Conservation (phyloP, 2,329 filamentous ascomycete genomes). For the Penicillium sp. region DNA sequence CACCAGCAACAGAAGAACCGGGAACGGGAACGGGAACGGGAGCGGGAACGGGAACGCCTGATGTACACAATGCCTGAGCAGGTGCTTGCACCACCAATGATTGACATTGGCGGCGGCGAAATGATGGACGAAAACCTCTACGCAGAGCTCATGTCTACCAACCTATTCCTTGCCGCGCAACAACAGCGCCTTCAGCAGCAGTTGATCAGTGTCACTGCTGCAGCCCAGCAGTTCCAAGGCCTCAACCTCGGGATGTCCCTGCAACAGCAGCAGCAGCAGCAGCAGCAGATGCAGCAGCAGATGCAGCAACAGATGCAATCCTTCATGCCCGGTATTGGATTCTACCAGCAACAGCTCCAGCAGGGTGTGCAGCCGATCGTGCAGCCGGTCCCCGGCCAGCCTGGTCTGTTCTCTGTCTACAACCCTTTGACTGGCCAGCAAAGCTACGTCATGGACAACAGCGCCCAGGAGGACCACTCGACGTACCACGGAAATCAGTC, state of each 20-base stretch:
- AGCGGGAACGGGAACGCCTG: slow-evolving; percentile 51
- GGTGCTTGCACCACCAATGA: slow-evolving; percentile 67
- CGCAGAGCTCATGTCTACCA: slow-evolving; percentile 85
- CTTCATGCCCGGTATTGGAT: slow-evolving; percentile 55
- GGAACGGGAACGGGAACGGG: slow-evolving; percentile 1
- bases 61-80: slow-evolving; percentile 78
- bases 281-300: not conserved
- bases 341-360: slow-evolving; percentile 67
- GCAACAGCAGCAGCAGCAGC: slow-evolving; percentile 42
- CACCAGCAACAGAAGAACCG: not conserved
- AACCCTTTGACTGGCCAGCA: slow-evolving; percentile 85
- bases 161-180: slow-evolving; percentile 88
- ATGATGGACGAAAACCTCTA: slow-evolving; percentile 85
- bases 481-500: slow-evolving; percentile 47
- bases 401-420: slow-evolving; percentile 78
- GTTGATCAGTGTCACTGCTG: slow-evolving; percentile 77
- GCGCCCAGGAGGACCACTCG: slow-evolving; percentile 50
- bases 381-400: slow-evolving; percentile 65
- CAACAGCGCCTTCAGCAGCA: slow-evolving; percentile 95
- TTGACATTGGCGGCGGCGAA: slow-evolving; percentile 67
- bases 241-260: slow-evolving; percentile 62
- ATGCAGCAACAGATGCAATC: slow-evolving; percentile 33
- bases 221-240: slow-evolving; percentile 78
- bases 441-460: slow-evolving; percentile 74
- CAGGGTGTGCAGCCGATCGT: slow-evolving; percentile 66